Conservation (phyloP, 345 rosid genomes). For the Ceriops tagal region DNA sequence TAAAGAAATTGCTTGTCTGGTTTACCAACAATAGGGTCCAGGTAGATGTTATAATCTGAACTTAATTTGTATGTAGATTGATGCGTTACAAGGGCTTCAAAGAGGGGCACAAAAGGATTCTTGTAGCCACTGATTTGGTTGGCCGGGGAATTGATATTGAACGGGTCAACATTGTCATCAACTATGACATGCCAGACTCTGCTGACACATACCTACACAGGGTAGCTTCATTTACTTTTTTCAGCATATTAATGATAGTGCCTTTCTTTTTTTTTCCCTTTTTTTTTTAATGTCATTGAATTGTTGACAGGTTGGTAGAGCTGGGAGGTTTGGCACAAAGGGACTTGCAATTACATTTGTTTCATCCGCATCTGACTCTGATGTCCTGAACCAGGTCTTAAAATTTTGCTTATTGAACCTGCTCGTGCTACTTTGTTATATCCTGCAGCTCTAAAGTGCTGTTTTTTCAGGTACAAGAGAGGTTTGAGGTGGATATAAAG, state of each 20-base stretch:
- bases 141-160: slow-evolving; percentile 98
- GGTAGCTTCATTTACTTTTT: slow-evolving; percentile 32
- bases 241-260: neutral
- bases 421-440: neutral
- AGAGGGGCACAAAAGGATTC: slow-evolving; percentile 97
- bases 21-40: neutral
- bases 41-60: neutral
- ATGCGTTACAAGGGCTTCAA: slow-evolving; percentile 96
- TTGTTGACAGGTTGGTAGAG: slow-evolving; percentile 78
- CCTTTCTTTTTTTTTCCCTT: neutral
- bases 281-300: neutral
- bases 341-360: slow-evolving; percentile 98
- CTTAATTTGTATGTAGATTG: slow-evolving; percentile 44
- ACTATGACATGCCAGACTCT: slow-evolving; percentile 99
- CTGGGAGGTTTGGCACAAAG: slow-evolving; percentile 98
- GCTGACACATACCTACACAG: slow-evolving; percentile 98
- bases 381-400: slow-evolving; percentile 85
- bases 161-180: slow-evolving; percentile 94
- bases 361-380: slow-evolving; percentile 85
- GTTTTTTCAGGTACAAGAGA: slow-evolving; percentile 70
- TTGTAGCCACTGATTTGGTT: slow-evolving; percentile 94
- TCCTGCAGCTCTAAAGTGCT: neutral
- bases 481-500: slow-evolving; percentile 94
- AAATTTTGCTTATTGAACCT: slow-evolving; percentile 1
- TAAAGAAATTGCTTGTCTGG: too few species aligned